Base-by-base conservation (phyloP, 805 yeast species). In the Myxozyma monticola region DNA sequence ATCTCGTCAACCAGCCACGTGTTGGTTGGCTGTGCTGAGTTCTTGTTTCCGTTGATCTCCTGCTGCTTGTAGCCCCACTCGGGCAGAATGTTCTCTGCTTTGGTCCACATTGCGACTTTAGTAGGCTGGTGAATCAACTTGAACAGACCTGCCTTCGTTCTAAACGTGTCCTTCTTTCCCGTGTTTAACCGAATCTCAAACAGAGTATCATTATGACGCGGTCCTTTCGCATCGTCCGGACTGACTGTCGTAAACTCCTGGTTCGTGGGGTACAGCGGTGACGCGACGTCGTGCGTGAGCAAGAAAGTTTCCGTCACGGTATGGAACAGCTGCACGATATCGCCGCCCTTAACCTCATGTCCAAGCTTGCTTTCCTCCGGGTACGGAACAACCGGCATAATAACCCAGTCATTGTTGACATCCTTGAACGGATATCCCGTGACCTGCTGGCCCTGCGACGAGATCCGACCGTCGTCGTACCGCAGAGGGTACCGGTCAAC, bases 21-120 rank as follows among this genome's bases (percentile, higher is more conserved):
- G 65, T 86, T 88, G 45, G 80, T 78, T 12, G 73, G 60, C 41
- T 85, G 95, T 31, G 68, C 77, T 18, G 84, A 66, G 66, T 88
- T 84, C 68, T 93, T 93, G 74, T 86, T 88, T 65, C 99, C 99
- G 66, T 93, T 88, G 51, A 93, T 89, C 71, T 93, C 99, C 66
- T 84, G 89, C 67, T 93, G 98, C 45, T 73, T 71, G 66, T 81
- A 86, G 1, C 85, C 99, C 99, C 99, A 93, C 14, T 88, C 97
- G 17, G 99, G 99, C 51, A 93, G 78, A 37, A 80, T 66, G 50
- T 78, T 82, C 63, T 87, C 96, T 61, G 83, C 77, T 61, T 84
- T 77, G 4, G 96, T 85, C 95, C 96, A 90, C 80, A 93, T 78
- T 17, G 96, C 91, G 38, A 95, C 98, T 42, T 85, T 79, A 1